phyloP scores from a whole-genome alignment of 2,329 filamentous ascomycete species.

The Colletotrichum cordylinicola region DNA sequence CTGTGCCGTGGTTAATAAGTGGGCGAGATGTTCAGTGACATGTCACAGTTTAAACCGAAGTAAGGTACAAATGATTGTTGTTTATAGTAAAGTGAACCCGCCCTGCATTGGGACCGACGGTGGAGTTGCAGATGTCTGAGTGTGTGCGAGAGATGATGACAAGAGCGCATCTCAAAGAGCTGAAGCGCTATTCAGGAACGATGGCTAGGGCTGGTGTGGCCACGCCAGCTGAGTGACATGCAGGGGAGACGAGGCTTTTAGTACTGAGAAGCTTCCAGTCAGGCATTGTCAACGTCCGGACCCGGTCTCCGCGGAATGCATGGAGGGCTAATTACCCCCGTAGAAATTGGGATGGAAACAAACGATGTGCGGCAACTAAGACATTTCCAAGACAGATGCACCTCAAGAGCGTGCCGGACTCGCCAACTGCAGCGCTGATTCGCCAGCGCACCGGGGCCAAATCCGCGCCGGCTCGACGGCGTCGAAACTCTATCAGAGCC shows the following conservation, averaged over 20 bases:
- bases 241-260: background rate
- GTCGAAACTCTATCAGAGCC: constrained; percentile 3
- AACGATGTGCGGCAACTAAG: background rate
- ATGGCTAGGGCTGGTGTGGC: background rate
- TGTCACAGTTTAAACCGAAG: background rate
- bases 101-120: background rate
- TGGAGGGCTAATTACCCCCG: background rate
- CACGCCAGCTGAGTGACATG: background rate
- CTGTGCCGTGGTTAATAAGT: background rate
- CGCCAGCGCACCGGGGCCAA: background rate
- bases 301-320: background rate
- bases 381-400: background rate
- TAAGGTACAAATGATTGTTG: background rate
- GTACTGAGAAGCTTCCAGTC: background rate
- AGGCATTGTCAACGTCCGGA: background rate
- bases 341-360: background rate
- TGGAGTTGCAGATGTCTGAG: background rate
- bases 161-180: background rate
- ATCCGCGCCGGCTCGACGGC: background rate
- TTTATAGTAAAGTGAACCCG: background rate
- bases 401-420: background rate
- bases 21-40: background rate
- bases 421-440: background rate
- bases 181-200: background rate
- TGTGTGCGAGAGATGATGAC: background rate